These are phyloP conservation scores for Rhodotorula graminis DNA, from an alignment of 768 basidiomycete genomes.

Conservation along the genomic window DNA sequence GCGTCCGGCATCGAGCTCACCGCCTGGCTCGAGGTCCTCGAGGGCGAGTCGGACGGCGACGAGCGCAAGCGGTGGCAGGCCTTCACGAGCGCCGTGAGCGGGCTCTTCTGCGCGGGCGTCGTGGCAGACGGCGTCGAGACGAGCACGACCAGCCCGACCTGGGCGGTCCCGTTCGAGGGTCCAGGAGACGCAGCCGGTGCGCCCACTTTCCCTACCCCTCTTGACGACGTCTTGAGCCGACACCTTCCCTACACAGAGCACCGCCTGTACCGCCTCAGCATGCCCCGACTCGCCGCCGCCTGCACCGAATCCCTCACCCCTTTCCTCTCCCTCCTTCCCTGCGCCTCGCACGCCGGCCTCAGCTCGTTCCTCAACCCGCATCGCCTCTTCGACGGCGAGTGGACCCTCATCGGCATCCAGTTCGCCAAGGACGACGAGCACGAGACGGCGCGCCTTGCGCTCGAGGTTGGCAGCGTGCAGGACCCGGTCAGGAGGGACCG, in stretches of 20 bases:
- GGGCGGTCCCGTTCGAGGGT: constrained; percentile 21
- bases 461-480: constrained; percentile 67
- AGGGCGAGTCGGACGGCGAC: constrained; percentile 26
- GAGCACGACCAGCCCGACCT: constrained; percentile 24
- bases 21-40: constrained; percentile 77
- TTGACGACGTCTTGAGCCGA: neutral
- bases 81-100: constrained; percentile 81
- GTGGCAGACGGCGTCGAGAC: constrained; percentile 31
- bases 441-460: constrained; percentile 57
- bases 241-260: neutral
- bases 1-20: constrained; percentile 60
- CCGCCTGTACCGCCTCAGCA: constrained; percentile 63
- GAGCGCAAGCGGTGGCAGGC: constrained; percentile 61
- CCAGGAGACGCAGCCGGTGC: constrained; percentile 26
- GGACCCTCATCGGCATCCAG: constrained; percentile 81
- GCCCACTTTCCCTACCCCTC: neutral
- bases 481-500: constrained; percentile 58
- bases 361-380: constrained; percentile 79
- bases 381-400: constrained; percentile 78
- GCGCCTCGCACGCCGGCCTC: constrained; percentile 80
- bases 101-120: constrained; percentile 74
- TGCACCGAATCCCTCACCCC: constrained; percentile 97
- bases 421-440: constrained; percentile 8
- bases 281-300: constrained; percentile 61
- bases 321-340: constrained; percentile 88